phyloP scores from a whole-genome alignment of 2,329 filamentous ascomycete genomes.

The Penicillium sp. region DNA sequence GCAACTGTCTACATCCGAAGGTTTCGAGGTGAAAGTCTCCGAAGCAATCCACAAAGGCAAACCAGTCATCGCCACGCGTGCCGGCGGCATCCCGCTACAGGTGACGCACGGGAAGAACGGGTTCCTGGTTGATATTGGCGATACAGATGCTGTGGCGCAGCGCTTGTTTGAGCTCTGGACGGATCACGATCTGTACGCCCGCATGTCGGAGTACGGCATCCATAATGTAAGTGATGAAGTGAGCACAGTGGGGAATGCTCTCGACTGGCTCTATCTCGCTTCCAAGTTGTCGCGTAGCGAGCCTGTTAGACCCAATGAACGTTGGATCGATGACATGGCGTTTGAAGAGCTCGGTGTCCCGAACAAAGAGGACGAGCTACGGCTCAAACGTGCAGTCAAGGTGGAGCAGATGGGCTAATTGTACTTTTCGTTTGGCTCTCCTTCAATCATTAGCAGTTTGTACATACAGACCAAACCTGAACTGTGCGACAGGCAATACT shows the following conservation, averaged over 20 bases:
- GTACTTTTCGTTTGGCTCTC: neutral
- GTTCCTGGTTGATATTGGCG: conserved; percentile 63
- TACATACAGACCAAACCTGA: neutral
- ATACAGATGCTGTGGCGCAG: conserved; percentile 59
- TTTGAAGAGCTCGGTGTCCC: conserved; percentile 54
- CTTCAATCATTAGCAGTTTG: neutral
- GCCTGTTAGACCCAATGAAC: conserved; percentile 50
- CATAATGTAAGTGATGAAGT: conserved; percentile 70
- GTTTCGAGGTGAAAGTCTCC: conserved; percentile 79
- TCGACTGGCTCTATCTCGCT: conserved; percentile 70
- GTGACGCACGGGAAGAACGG: conserved; percentile 63
- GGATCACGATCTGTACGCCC: conserved; percentile 54
- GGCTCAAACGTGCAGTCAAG: conserved; percentile 38
- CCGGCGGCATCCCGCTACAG: conserved; percentile 74
- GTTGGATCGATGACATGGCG: conserved; percentile 68
- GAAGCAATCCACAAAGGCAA: conserved; percentile 73
- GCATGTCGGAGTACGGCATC: conserved; percentile 57
- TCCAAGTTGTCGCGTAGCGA: conserved; percentile 55
- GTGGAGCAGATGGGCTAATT: conserved; percentile 22
- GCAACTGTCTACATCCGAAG: conserved; percentile 71
- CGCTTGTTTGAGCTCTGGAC: conserved; percentile 60
- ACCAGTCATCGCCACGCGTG: conserved; percentile 64
- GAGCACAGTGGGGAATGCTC: conserved; percentile 67
- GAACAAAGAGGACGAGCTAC: conserved; percentile 53
- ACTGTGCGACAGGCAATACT: neutral